Base-by-base conservation (phyloP, 768 basidiomycete genomes). In the Strobilomyces echinocephalus region DNA sequence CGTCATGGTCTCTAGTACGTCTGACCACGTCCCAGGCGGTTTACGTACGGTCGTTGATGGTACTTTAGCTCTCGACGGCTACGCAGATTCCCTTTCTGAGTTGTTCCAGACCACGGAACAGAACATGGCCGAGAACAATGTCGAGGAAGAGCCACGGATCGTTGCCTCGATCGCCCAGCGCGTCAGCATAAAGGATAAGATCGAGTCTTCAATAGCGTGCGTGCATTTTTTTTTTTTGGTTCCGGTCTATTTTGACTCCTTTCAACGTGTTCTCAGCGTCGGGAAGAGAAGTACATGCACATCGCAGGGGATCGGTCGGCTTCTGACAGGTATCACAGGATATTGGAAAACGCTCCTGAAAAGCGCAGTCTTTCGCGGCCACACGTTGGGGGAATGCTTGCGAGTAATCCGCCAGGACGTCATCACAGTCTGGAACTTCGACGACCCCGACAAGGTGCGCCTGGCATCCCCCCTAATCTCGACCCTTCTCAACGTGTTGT, bases 91-190 rank as follows among this genome's bases (percentile, higher is more conserved):
- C n/a, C 59, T 57, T 21, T 26, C 50, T 5, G 4, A 26, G 0
- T 48, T 60, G 31, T 18, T 57, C 44, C 43, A 14, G 5, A 48
- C 38, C 16, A 61, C 49, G 5, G 7, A 36, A 3, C 21, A 50
- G 26, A 44, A 11, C 10, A 61, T 61, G 60, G 24, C 12, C 5
- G 36, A 36, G 4, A 44, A 53, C 33, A 16, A 50, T 35, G 42
- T 50, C 16, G 39, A 53, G 16, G 60, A 61, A 46, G 60, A 45
- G 4, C 55, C 60, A 2, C 48, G 48, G 15, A 16, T 42, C n/a
- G 8, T 50, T n/a, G 60, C 60, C 5, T 12, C 46, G 20, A 60
- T 62, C 8, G 60, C 60, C 28, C 60, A 60, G 9, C 55, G 60
- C 5, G 36, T 61, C 34, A 53, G 49, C 3, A 48, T 61, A 15